A percentile compares a stretch with the other conserved stretches of the same genome.
These are phyloP conservation scores for Phytophthora rubi DNA, from an alignment of 352 stramenopile genomes.

Conservation along the genomic window DNA sequence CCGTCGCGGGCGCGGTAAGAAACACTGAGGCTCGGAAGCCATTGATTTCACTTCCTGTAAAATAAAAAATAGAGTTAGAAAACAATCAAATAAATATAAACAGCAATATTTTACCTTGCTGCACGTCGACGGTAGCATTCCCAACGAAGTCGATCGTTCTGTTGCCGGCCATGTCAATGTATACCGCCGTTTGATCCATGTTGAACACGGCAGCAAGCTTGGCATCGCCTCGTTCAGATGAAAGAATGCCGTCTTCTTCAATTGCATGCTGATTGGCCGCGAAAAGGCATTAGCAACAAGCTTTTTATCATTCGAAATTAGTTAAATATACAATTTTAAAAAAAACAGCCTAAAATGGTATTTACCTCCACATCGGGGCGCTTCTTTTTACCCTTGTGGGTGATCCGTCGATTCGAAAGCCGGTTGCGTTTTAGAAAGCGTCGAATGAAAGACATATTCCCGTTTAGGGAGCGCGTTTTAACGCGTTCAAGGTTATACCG, in stretches of 20 bases:
- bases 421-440: background rate
- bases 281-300: constrained; percentile 18
- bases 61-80: constrained; percentile 1
- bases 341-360: background rate
- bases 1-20: constrained; percentile 15
- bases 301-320: background rate
- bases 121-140: constrained; percentile 2
- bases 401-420: background rate
- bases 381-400: background rate
- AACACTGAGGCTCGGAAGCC: constrained; percentile 14
- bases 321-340: background rate
- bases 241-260: constrained; percentile 13
- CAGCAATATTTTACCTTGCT: constrained; percentile 5
- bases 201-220: constrained; percentile 13
- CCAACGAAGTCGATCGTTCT: constrained; percentile 20
- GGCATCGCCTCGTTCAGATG: background rate
- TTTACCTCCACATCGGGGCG: background rate
- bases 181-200: constrained; percentile 19
- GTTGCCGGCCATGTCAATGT: constrained; percentile 21
- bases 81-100: background rate
- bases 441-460: background rate
- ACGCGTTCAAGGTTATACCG: background rate
- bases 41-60: constrained; percentile 17
- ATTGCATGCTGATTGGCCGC: constrained; percentile 14
- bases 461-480: background rate